These are phyloP conservation scores for Quillaja saponaria DNA, from an alignment of 306 rosid species.

Conservation along the genomic window DNA sequence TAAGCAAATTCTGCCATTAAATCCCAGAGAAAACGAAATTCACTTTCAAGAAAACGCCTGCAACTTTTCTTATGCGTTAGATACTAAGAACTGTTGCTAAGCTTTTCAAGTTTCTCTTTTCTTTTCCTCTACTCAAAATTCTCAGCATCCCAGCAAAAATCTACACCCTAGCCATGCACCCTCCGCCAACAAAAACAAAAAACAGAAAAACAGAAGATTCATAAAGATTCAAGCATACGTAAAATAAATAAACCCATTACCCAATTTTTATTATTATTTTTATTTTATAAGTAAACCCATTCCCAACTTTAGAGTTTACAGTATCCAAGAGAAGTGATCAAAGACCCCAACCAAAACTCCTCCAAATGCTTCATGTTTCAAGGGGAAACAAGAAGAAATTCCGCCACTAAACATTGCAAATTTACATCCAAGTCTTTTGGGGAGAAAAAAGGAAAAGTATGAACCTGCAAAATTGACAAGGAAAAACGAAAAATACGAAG, in stretches of 20 bases:
- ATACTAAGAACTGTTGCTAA: background rate
- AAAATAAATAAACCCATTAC: background rate
- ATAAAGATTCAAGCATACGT: background rate
- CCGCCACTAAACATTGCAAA: background rate
- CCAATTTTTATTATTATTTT: no score
- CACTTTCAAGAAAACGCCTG: background rate
- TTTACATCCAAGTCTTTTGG: background rate
- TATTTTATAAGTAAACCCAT: no score
- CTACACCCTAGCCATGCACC: background rate
- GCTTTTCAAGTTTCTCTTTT: background rate
- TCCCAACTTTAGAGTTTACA: background rate
- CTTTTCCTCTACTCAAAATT: background rate
- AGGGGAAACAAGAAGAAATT: background rate
- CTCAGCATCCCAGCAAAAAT: background rate
- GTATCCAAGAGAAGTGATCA: background rate
- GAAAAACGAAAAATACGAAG: background rate
- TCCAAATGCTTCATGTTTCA: background rate
- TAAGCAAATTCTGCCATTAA: background rate
- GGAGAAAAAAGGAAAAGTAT: background rate
- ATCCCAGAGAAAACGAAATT: background rate
- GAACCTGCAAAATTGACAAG: background rate
- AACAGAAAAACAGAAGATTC: background rate
- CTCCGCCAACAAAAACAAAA: background rate
- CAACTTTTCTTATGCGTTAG: background rate
- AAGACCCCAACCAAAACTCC: background rate